These are phyloP conservation scores for Globisporangium megalacanthum DNA, from an alignment of 352 stramenopile species.

Conservation along the genomic window DNA sequence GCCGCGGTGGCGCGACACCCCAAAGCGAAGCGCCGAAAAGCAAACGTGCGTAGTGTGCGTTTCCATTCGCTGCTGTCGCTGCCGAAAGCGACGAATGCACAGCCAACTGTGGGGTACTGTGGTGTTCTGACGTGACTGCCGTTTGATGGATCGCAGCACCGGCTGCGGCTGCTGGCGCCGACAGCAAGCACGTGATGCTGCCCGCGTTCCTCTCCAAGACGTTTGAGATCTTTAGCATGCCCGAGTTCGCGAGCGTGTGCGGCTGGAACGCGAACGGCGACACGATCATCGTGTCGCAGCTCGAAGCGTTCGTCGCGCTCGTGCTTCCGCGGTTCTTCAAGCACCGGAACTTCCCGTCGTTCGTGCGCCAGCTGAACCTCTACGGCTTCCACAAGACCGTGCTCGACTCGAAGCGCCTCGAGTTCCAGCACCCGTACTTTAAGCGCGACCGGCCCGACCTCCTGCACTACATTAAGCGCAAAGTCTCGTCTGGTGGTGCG, in stretches of 20 bases:
- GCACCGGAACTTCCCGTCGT: slow-evolving; percentile 92
- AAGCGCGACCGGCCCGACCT: slow-evolving; percentile 81
- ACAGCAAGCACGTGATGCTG: slow-evolving; percentile 81
- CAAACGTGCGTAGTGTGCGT: slow-evolving; percentile 6
- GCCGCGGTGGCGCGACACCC: slow-evolving; percentile 1
- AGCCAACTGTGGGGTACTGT: too few relatives aligned
- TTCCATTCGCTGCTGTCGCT: not conserved
- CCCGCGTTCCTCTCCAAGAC: slow-evolving; percentile 92
- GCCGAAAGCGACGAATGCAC: too few relatives aligned
- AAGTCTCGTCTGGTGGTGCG: slow-evolving; percentile 54
- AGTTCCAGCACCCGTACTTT: slow-evolving; percentile 93
- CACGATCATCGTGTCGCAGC: slow-evolving; percentile 90
- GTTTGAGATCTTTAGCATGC: slow-evolving; percentile 91
- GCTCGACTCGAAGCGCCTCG: slow-evolving; percentile 88
- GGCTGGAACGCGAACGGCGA: slow-evolving; percentile 88
- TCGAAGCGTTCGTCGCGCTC: slow-evolving; percentile 76
- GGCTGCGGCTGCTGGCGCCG: slow-evolving; percentile 1
- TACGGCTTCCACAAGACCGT: slow-evolving; percentile 93
- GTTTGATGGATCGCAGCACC: not conserved
- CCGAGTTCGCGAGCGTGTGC: slow-evolving; percentile 77
- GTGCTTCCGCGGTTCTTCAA: slow-evolving; percentile 90
- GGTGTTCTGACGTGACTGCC: not conserved
- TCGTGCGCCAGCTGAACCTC: slow-evolving; percentile 92
- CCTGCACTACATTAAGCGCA: slow-evolving; percentile 86
- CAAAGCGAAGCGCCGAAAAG: not conserved